Conservation (phyloP, 2,329 filamentous ascomycete genomes). For the Curvularia sp. region DNA sequence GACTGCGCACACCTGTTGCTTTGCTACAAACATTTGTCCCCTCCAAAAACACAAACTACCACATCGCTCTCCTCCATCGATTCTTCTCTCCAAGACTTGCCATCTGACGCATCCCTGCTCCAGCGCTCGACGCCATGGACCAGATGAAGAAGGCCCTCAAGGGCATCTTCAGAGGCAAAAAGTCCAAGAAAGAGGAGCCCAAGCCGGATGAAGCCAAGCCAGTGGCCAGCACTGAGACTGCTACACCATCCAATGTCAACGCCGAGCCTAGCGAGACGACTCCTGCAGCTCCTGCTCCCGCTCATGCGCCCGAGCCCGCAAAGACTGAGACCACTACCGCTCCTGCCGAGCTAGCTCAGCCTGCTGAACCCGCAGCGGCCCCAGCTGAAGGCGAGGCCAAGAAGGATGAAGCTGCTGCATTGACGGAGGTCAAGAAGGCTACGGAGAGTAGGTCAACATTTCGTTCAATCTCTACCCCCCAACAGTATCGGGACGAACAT, state of each 20-base stretch:
- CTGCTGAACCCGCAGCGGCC: constrained; percentile 19
- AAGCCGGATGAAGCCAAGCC: constrained; percentile 35
- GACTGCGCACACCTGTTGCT: neutral
- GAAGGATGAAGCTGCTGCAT: constrained; percentile 39
- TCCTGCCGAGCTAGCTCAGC: constrained; percentile 23
- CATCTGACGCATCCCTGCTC: constrained; percentile 21
- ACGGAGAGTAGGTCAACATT: constrained; percentile 45
- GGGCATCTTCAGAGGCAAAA: constrained; percentile 45
- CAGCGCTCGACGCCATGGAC: constrained; percentile 48
- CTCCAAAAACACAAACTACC: neutral
- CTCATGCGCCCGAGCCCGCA: constrained; percentile 29
- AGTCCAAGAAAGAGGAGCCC: constrained; percentile 42
- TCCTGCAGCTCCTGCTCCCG: constrained; percentile 42
- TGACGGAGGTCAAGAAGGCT: constrained; percentile 45
- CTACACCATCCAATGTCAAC: constrained; percentile 29
- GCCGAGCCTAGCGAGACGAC: constrained; percentile 46
- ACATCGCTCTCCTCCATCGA: neutral
- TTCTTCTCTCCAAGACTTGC: neutral
- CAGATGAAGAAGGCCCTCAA: constrained; percentile 51
- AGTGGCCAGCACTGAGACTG: constrained; percentile 35
- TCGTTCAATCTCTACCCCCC: constrained; percentile 15
- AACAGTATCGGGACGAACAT: constrained; percentile 17
- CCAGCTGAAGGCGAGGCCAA: constrained; percentile 31
- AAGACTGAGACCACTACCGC: constrained; percentile 21
- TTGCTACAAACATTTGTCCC: neutral